Evolutionary conservation across 2,329 filamentous ascomycete species (phyloP), one percentile per base, ranked within the genome.

Genomic region (Nemania diffusa): DNA sequence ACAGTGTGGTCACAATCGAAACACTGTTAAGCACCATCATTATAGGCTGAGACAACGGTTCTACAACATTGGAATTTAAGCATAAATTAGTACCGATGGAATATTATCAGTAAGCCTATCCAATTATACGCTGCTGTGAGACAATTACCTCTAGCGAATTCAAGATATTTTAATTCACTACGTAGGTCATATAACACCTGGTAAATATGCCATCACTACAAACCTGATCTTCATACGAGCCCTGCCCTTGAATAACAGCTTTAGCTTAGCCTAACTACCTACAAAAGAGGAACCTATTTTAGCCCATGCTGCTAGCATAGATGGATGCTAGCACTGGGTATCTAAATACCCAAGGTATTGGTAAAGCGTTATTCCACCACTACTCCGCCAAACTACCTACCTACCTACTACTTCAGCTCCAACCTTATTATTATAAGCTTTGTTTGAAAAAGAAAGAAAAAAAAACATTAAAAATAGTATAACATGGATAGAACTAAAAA

Each of bases 1-100:
- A 68, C 66, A 59, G 66, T 68, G 63, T 55, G 62, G 66, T 68
- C 58, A 68, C 66, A 52, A 22, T 34, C 0, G 3, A 27, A 20
- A 42, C 34, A 65, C 57, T 3, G 57, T 61, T n/a, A n/a, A 5
- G n/a, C n/a, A 46, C n/a, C n/a, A n/a, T n/a, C n/a, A n/a, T n/a
- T n/a, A n/a, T n/a, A n/a, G n/a, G n/a, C n/a, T n/a, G n/a, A n/a
- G n/a, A n/a, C n/a, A n/a, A n/a, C n/a, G n/a, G n/a, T n/a, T n/a
- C n/a, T n/a, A n/a, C n/a, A n/a, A n/a, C n/a, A n/a, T n/a, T n/a
- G n/a, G n/a, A n/a, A n/a, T n/a, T 52, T 52, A 44, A 52, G 32
- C 22, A 60, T 42, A 27, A 5, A 46, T 22, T 50, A 50, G 46
- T 50, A 27, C 46, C n/a, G 9, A 44, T 44, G 6, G 5, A 44